Conservation (phyloP, 768 basidiomycete species). For the Mycena galopus region DNA sequence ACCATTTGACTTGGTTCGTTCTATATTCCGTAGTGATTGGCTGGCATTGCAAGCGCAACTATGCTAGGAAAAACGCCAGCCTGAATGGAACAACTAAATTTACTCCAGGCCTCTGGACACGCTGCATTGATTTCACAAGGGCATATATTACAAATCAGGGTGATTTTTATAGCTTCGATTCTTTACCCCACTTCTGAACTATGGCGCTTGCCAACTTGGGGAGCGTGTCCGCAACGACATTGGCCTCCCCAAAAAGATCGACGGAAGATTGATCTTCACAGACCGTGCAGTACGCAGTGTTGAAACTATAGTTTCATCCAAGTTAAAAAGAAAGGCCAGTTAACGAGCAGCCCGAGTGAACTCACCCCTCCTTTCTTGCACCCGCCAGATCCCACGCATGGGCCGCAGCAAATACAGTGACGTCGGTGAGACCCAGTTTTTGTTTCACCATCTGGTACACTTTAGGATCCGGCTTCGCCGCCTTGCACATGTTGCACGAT, state of each 20-base stretch:
- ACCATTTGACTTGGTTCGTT: too few species aligned
- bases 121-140: too few species aligned
- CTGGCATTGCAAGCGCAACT: too few species aligned
- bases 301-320: neutral
- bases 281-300: neutral
- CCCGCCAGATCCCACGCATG: constrained; percentile 18
- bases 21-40: too few species aligned
- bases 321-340: neutral
- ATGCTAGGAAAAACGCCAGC: too few species aligned
- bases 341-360: neutral
- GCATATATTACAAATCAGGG: too few species aligned
- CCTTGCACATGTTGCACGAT: constrained; percentile 17
- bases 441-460: constrained; percentile 9
- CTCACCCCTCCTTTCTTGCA: constrained; percentile 1
- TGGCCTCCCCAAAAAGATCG: constrained; percentile 7
- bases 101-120: too few species aligned
- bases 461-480: constrained; percentile 11
- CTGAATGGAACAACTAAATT: too few species aligned
- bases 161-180: too few species aligned
- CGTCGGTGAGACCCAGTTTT: neutral
- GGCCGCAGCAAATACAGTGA: constrained; percentile 15
- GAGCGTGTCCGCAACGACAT: constrained; percentile 8
- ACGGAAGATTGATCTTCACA: constrained; percentile 3
- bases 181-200: constrained; percentile 8
- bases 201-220: neutral